Evolutionary conservation across 2,329 filamentous ascomycete genomes (phyloP), one percentile per base, ranked within the genome.

Genomic region (Claviceps africana): DNA sequence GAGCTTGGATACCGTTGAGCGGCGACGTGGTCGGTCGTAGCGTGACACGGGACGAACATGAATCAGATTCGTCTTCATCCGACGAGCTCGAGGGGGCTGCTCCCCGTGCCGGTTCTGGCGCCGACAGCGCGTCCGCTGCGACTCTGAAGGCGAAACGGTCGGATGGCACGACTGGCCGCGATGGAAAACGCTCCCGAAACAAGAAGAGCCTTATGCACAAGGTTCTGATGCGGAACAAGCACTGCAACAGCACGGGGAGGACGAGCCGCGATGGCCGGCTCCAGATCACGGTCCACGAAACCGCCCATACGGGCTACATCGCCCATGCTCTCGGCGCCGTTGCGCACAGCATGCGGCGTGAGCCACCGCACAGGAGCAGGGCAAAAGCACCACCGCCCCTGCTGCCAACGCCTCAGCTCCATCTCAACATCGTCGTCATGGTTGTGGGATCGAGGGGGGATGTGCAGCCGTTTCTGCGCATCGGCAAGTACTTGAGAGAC

Each of bases 381-480:
- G 5, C 52, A 30, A 10, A 48, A 19, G 66, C 64, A 3, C 61
- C 62, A 8, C 57, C 62, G 2, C n/a, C n/a, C n/a, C 58, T 62
- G 0, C 61, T 67, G 15, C 60, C 59, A 9, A 50, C 56, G 13
- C 65, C 63, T 21, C 66, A 64, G n/a, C 75, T 81, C 1, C 70
- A 64, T 10, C 70, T 93, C 47, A 90, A 89, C 63, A 85, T 93
- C 51, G 85, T 89, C 30, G 83, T 91, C 59, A 88, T 89, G 78
- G 84, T 91, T 7, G 88, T 91, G 58, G 87, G 87, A 2, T 86
- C 81, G 2, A 75, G 87, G 48, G 87, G 87, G 37, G 87, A 93
- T 61, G 83, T 86, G 2, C 87, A 93, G 62, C 87, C 87, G 0
- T 93, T 93, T 55, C 66, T 93, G 21, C 82, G 81, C 57, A 77